A percentile compares a stretch with the other conserved stretches of the same genome.
phyloP scores from a whole-genome alignment of 1,284 basidiomycete genomes.

The Ganoderma resinaceum region DNA sequence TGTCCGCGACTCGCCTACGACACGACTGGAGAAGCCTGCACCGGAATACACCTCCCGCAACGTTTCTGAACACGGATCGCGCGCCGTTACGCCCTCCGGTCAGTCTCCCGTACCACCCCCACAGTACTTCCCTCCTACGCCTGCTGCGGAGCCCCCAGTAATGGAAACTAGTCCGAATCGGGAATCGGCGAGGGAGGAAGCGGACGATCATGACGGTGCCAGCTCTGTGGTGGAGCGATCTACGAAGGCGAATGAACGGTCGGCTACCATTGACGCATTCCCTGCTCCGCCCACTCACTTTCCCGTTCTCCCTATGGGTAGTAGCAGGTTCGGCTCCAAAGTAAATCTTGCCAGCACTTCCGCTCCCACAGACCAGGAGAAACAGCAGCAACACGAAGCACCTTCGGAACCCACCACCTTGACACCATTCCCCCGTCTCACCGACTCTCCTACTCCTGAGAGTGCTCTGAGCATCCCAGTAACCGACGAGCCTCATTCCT shows the following conservation, averaged over 20 bases:
- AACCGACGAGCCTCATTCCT: constrained; percentile 25
- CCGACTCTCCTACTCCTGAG: constrained; percentile 34
- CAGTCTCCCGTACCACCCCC: constrained; percentile 32
- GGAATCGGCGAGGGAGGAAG: constrained; percentile 9
- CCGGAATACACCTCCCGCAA: constrained; percentile 37
- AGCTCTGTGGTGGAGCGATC: constrained; percentile 5
- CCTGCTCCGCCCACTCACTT: constrained; percentile 75
- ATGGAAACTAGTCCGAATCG: constrained; percentile 8
- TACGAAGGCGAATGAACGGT: constrained; percentile 6
- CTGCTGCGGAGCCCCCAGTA: constrained; percentile 8
- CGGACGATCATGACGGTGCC: constrained; percentile 3
- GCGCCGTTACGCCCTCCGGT: constrained; percentile 32
- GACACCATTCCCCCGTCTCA: constrained; percentile 32
- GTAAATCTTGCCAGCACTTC: background rate
- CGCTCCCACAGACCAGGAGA: constrained; percentile 2
- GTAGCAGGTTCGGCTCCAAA: constrained; percentile 19
- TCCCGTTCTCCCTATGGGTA: constrained; percentile 58
- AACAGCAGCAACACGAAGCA: background rate
- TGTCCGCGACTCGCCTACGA: constrained; percentile 10
- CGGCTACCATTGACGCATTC: constrained; percentile 60
- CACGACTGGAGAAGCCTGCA: constrained; percentile 28
- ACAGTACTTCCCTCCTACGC: constrained; percentile 27
- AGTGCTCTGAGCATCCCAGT: constrained; percentile 19
- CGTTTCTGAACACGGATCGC: constrained; percentile 30
- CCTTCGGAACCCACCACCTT: constrained; percentile 20